A percentile compares a stretch with the other conserved stretches of the same genome.
phyloP scores from a whole-genome alignment of 1,284 basidiomycete species.

The Melampsora americana region DNA sequence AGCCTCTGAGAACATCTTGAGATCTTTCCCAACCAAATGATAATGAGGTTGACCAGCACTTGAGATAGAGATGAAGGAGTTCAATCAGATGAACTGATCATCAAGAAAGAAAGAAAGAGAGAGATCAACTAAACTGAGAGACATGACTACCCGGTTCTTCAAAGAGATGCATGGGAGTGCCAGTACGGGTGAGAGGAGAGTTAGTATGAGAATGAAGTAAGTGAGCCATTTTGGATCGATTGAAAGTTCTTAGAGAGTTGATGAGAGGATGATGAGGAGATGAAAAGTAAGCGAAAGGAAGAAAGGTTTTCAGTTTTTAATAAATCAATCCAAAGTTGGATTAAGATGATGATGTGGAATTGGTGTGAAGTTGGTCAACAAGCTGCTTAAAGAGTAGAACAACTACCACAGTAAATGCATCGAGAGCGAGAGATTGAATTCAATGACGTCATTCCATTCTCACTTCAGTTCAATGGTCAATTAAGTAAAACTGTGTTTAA shows the following conservation, averaged over 20 bases:
- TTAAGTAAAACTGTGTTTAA: too few relatives aligned
- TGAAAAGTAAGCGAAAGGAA: neutral
- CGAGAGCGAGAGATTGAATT: too few relatives aligned
- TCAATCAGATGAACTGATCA: neutral
- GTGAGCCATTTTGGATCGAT: constrained; percentile 33
- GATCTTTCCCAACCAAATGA: constrained; percentile 68
- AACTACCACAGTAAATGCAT: too few relatives aligned
- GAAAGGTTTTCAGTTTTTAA: too few relatives aligned
- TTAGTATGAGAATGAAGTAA: constrained; percentile 34
- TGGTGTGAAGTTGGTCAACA: too few relatives aligned
- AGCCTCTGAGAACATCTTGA: constrained; percentile 97
- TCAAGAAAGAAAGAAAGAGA: neutral
- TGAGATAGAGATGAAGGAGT: neutral
- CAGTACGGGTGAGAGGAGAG: constrained; percentile 37
- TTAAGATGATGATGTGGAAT: too few relatives aligned
- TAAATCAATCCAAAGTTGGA: too few relatives aligned
- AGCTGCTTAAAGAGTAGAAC: too few relatives aligned
- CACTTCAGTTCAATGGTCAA: too few relatives aligned
- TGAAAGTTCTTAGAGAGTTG: neutral
- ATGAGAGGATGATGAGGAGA: constrained; percentile 1
- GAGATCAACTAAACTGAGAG: constrained; percentile 15
- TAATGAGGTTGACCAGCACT: constrained; percentile 38
- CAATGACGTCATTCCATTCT: too few relatives aligned
- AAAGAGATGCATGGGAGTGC: constrained; percentile 39
- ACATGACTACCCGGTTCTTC: constrained; percentile 42